These are phyloP conservation scores for Macrocystidia cucumis DNA, from an alignment of 1,284 basidiomycete species.

Conservation along the genomic window DNA sequence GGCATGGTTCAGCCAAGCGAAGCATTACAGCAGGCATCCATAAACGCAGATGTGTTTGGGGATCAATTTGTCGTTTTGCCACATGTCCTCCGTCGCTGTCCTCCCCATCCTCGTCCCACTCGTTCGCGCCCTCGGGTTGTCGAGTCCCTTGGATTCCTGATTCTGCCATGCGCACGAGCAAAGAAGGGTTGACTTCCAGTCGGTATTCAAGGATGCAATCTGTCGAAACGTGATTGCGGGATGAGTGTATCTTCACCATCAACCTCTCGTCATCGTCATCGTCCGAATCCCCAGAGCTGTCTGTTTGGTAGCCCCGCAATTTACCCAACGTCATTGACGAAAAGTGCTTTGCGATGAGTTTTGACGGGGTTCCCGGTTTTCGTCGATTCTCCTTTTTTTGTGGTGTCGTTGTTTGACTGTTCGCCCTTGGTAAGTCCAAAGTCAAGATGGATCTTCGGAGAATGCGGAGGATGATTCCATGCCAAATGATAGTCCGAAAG, in stretches of 20 bases:
- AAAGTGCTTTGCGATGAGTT: constrained; percentile 48
- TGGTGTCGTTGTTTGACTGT: constrained; percentile 24
- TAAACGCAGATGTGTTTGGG: constrained; percentile 46
- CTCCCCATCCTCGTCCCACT: constrained; percentile 37
- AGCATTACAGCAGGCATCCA: constrained; percentile 79
- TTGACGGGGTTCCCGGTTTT: constrained; percentile 40
- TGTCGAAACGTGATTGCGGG: constrained; percentile 51
- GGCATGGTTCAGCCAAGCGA: constrained; percentile 48
- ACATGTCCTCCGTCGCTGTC: constrained; percentile 28
- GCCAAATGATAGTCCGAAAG: constrained; percentile 74
- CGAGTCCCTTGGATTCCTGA: constrained; percentile 58
- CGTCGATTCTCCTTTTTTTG: constrained; percentile 23
- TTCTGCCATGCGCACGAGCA: constrained; percentile 55
- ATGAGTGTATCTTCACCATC: constrained; percentile 32
- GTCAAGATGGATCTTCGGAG: constrained; percentile 53
- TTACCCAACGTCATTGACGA: constrained; percentile 31
- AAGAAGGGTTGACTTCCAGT: constrained; percentile 57
- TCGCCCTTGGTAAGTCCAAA: constrained; percentile 18
- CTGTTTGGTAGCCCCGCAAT: constrained; percentile 17
- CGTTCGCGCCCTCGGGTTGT: constrained; percentile 40
- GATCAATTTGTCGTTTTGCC: constrained; percentile 36
- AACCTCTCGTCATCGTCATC: constrained; percentile 24
- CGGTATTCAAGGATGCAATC: constrained; percentile 67
- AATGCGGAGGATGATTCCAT: constrained; percentile 54
- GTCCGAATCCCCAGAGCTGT: too few species aligned